These are phyloP conservation scores for Plasmodium sp. DNA, from an alignment of 169 alveolate species.

Conservation along the genomic window DNA sequence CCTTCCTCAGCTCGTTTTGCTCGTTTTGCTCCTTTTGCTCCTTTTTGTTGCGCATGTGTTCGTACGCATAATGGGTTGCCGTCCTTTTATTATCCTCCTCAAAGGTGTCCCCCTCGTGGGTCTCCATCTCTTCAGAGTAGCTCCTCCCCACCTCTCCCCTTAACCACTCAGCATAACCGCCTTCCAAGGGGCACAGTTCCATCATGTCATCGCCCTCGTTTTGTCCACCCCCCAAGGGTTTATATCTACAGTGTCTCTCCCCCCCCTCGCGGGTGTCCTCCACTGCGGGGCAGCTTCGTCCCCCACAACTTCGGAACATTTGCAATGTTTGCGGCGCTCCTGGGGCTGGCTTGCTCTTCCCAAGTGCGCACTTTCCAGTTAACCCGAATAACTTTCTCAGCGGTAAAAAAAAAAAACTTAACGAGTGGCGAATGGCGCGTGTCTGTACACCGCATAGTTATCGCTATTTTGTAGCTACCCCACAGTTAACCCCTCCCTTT, in stretches of 20 bases:
- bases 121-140: not conserved
- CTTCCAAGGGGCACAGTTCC: not conserved
- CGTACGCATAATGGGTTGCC: not conserved
- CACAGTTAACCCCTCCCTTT: not conserved
- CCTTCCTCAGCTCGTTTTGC: slow-evolving; percentile 7
- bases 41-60: not conserved
- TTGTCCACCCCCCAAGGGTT: not conserved
- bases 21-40: not conserved
- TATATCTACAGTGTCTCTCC: not conserved
- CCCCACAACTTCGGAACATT: not conserved
- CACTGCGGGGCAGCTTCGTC: not conserved
- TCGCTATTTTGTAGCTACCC: not conserved
- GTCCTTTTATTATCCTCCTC: not conserved
- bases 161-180: not conserved
- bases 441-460: not conserved
- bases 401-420: too few species aligned
- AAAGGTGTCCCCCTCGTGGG: not conserved
- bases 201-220: not conserved
- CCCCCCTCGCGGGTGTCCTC: not conserved
- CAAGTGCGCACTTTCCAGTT: not conserved
- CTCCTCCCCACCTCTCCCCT: not conserved
- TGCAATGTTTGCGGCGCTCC: not conserved
- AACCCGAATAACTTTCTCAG: not conserved
- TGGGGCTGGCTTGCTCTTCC: not conserved
- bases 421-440: not conserved